Evolutionary conservation across 2,329 filamentous ascomycete species (phyloP).

Genomic region (Aspergillus proliferans): DNA sequence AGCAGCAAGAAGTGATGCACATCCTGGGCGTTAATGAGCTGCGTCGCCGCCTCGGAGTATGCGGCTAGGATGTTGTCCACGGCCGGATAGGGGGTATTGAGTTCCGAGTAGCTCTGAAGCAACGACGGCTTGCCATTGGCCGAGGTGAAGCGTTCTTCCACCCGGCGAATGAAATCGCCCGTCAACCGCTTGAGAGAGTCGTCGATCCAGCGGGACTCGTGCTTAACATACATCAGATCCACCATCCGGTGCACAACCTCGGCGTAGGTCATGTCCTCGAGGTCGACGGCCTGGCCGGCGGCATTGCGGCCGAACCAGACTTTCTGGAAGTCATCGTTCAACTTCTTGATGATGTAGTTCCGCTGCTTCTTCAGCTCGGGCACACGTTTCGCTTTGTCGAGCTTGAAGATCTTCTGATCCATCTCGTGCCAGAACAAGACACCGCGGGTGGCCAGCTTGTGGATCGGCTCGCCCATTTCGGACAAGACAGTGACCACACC

Average conservation of each 20-base stretch:
- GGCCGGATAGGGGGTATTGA: slow-evolving; percentile 71
- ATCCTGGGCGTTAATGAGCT: slow-evolving; percentile 97
- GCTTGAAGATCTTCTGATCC: slow-evolving; percentile 95
- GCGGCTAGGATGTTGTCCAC: slow-evolving; percentile 72
- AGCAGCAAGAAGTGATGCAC: slow-evolving; percentile 94
- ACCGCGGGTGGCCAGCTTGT: slow-evolving; percentile 95
- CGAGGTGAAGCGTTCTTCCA: slow-evolving; percentile 93
- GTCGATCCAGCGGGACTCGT: slow-evolving; percentile 88
- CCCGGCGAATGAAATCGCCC: slow-evolving; percentile 90
- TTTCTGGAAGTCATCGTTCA: slow-evolving; percentile 95
- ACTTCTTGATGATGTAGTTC: slow-evolving; percentile 87
- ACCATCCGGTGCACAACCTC: slow-evolving; percentile 84
- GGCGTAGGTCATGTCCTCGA: slow-evolving; percentile 93
- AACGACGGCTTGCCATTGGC: slow-evolving; percentile 65
- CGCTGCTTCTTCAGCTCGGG: slow-evolving; percentile 82
- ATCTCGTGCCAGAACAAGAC: slow-evolving; percentile 97
- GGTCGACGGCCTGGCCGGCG: slow-evolving; percentile 70
- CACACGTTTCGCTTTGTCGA: slow-evolving; percentile 91
- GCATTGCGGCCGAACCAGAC: slow-evolving; percentile 91
- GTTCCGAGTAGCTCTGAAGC: slow-evolving; percentile 83
- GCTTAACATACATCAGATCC: slow-evolving; percentile 84
- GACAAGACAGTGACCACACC: slow-evolving; percentile 95
- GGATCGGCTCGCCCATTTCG: slow-evolving; percentile 99
- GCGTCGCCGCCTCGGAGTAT: slow-evolving; percentile 79
- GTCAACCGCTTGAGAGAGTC: slow-evolving; percentile 74